Base-by-base conservation (phyloP, 2,329 filamentous ascomycete genomes). In the Biscogniauxia mediterranea region DNA sequence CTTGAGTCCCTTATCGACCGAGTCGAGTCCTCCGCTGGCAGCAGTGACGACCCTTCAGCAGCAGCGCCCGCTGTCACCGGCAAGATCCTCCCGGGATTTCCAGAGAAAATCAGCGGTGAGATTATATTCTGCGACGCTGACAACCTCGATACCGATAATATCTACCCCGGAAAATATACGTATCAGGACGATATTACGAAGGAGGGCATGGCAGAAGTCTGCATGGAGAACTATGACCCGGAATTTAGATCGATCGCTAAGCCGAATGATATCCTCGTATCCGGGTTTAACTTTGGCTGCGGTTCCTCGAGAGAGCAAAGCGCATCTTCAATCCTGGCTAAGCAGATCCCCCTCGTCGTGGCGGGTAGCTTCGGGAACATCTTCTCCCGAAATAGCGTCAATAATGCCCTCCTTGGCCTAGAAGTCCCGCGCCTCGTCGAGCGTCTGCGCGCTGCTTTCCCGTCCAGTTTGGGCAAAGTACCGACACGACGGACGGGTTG, bases 221-320 rank as follows among this genome's bases (percentile, higher is more conserved):
- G 90, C 76, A 97, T 98, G 93, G 85, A 90, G 74, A 98, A 98
- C 81, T 98, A 97, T 78, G 94, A 98, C 73, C 78, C 83, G 0
- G 74, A 80, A 0, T 97, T 97, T 73, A 75, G 81, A 9, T 75
- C 77, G 0, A 80, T 88, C 42, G 88, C 90, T 53, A 83, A 84
- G 65, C 73, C 85, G 0, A 87, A 86, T 55, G 93, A 98, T 70
- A 91, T 97, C 58, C 84, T 97, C 0, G 93, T 97, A 0, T 79
- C 88, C 0, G 93, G 93, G 32, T 95, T 88, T 80, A 96, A 96
- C 80, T 97, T 97, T 72, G 94, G 94, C 54, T 92, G 88, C 67
- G 93, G 93, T 19, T 32, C 25, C 2, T 57, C 55, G 1, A 46
- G 42, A 6, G 42, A 51, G 49, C 42, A 97, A 75, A 92, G 92